Base-by-base conservation (phyloP, 805 yeast species). In the Millerozyma acaciae region DNA sequence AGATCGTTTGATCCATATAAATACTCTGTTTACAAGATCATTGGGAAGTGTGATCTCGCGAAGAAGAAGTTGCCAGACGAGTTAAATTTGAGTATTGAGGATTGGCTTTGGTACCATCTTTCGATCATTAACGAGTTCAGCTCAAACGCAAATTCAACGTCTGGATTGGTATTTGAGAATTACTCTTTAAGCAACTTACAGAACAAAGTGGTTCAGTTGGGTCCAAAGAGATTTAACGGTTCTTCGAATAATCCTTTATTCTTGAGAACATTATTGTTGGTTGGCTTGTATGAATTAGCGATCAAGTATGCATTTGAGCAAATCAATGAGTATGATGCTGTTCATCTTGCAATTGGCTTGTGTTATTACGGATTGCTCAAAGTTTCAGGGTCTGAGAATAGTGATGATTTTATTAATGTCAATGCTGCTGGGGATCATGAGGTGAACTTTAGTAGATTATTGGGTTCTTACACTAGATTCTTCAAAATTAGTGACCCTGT, bases 51-150 rank as follows among this genome's bases (percentile, higher is more conserved):
- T 57, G 80, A 80, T 62, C 52, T 82, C 51, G 66, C 83, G 30
- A 70, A 80, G 57, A 78, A 78, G 57, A 64, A 75, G 42, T 62
- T 89, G 47, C 78, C 94, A 22, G 56, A 78, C n/a, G 65, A 75
- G 23, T 75, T 90, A 19, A 74, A 83, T 23, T 60, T 78, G 22
- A 84, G 94, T 38, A 76, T 89, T 30, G 97, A 90, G 57, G 97
- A 90, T 61, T 90, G 97, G 97, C 57, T 90, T 31, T 90, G 98
- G 98, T 76, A 84, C 53, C 97, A 93, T 58, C 70, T 93, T 36
- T 72, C 78, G 58, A 68, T 90, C 18, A 76, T 84, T 10, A 75
- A 79, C 35, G 90, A 85, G 48, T 43, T 44, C 34, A 43, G 34
- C n/a, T 53, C 80, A 12, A 74, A 77, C 38, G 87, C 83, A 44